Conservation (phyloP, 306 rosid genomes). For the Sesbania bispinosa region DNA sequence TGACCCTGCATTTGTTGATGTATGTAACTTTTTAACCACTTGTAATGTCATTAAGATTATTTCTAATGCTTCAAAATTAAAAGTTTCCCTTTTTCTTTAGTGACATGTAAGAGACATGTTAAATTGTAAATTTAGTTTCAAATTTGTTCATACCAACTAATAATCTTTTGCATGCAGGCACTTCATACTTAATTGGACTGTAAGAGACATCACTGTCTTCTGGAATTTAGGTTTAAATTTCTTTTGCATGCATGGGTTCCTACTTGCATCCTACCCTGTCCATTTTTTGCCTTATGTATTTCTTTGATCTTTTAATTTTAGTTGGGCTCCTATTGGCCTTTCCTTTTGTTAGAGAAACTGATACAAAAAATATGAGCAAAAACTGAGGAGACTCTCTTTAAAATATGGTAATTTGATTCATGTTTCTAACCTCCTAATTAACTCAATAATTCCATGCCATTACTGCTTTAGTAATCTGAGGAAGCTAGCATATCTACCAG, state of each 20-base stretch:
- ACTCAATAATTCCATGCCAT: conserved; percentile 8
- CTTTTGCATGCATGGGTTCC: neutral
- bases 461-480: neutral
- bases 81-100: neutral
- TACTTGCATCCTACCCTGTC: neutral
- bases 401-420: neutral
- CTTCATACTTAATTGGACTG: conserved; percentile 14
- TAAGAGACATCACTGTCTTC: neutral
- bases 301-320: neutral
- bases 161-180: neutral
- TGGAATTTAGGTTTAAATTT: conserved; percentile 11
- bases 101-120: neutral
- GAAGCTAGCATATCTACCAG: neutral
- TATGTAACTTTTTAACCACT: conserved; percentile 21
- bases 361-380: neutral
- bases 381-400: neutral
- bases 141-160: neutral
- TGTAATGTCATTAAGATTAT: neutral
- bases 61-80: neutral
- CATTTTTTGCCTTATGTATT: neutral
- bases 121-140: neutral
- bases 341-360: neutral
- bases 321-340: neutral
- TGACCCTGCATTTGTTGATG: conserved; percentile 65
- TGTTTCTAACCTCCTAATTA: neutral